Base-by-base conservation (phyloP, 495 filamentous ascomycete genomes). In the Hyaloscypha hepaticicola region DNA sequence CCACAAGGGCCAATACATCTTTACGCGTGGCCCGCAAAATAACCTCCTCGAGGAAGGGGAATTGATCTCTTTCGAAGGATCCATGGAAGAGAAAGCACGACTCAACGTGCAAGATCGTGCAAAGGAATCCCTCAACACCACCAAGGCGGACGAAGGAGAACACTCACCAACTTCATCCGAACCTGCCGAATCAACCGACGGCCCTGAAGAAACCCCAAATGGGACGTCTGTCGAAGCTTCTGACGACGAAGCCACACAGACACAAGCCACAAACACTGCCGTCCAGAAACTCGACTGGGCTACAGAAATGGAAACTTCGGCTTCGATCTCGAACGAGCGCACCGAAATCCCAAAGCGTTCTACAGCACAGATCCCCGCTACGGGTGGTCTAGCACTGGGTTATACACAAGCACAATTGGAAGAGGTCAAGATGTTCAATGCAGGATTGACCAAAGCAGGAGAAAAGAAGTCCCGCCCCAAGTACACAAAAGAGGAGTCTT, bases 1-100 rank as follows among this genome's bases (percentile, higher is more conserved):
- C 29, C 66, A 72, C 60, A 69, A 69, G 45, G 69, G 66, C 9
- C 31, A 64, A 55, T 72, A 72, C 55, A 66, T 72, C 12, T 67
- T 69, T 48, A 69, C 69, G 24, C 12, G 38, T 22, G 69, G 66
- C 16, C 66, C 66, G 7, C 63, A 38, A 21, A 21, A 33, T 3
- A 65, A 67, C 21, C 5, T 69, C 48, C 27, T 66, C 34, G 62
- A 70, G 6, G 65, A 66, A 19, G 66, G n/a, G 38, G 38, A 68
- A 60, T 58, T 71, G 59, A 66, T 71, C 53, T 55, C 33, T 21
- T 71, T 71, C 50, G 69, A 68, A 5, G 61, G 68, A 12, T 41
- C 31, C 28, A 61, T 55, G 1, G 57, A 56, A 26, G 55, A 55
- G 31, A 51, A 14, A 26, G 26, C 48, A 55, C 29, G 16, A 38